Base-by-base conservation (phyloP, 2,329 filamentous ascomycete genomes). In the Ambrosiella beaveri region DNA sequence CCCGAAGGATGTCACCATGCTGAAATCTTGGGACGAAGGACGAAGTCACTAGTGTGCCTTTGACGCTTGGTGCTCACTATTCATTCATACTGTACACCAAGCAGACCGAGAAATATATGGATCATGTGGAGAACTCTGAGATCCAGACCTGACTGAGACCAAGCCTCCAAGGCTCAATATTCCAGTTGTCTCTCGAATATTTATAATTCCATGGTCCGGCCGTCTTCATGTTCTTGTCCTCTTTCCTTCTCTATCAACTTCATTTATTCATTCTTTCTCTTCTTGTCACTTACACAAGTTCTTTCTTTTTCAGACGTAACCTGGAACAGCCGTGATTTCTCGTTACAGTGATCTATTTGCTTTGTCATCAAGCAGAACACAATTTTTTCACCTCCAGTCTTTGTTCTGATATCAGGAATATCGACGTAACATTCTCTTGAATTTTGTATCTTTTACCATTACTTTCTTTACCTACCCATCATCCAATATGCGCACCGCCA, bases 401-500 rank as follows among this genome's bases (percentile, higher is more conserved):
- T 15, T 5, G 11, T n/a, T 36, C n/a, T 39, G 45, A 41, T 57
- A 52, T 56, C 49, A 53, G 57, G 38, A 37, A 59, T 59, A 57
- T 53, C 36, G 7, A 39, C 47, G 15, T 35, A n/a, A 55, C 35
- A 12, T 12, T 41, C 17, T 27, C n/a, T 11, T n/a, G 36, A 9
- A 3, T 27, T 12, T 9, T 51, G 19, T 27, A 15, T 11, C 36
- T 51, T 51, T 11, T 17, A 51, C 15, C 12, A 13, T 51, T 12
- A n/a, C 38, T 17, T 51, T 6, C 9, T 47, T 9, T 52, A 11
- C 7, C 35, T 27, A 11, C 15, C n/a, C 7, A 45, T 7, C 36
- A 44, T 52, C 9, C 49, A 56, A 11, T 35, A 59, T 59, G 58
- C 58, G 58, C 44, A 19, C 45, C 19, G 39, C 59, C 39, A 19